phyloP scores from a whole-genome alignment of 208 protist species.

The Trypanosoma vivax region DNA sequence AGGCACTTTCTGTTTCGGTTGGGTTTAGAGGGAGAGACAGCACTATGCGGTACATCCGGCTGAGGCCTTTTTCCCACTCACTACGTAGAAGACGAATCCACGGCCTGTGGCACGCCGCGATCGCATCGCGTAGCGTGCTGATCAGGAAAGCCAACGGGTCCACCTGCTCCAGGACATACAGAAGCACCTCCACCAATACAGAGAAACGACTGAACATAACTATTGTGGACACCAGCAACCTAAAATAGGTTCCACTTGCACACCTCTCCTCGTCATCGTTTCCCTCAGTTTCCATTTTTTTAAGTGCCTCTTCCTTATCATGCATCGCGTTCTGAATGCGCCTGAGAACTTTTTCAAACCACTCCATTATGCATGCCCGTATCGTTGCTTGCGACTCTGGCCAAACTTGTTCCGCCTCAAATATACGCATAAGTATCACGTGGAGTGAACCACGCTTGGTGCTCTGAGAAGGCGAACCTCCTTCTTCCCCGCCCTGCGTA shows the following conservation, averaged over 20 bases:
- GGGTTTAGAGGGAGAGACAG: not conserved
- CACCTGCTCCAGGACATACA: not conserved
- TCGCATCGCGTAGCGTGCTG: constrained; percentile 5
- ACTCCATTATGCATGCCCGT: not conserved
- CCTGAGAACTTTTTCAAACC: constrained; percentile 4
- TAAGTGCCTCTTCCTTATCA: not conserved
- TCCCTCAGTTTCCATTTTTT: not conserved
- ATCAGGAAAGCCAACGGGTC: not conserved
- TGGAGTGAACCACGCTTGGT: not conserved
- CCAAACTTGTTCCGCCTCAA: constrained; percentile 1
- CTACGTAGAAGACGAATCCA: constrained; percentile 13
- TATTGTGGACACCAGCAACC: not conserved
- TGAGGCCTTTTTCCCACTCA: constrained; percentile 19
- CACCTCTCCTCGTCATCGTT: not conserved
- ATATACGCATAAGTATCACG: constrained; percentile 8
- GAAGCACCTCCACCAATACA: constrained; percentile 10
- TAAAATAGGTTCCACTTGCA: constrained; percentile 3
- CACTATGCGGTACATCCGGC: constrained; percentile 6
- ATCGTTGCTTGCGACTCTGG: not conserved
- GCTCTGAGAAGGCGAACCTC: not conserved
- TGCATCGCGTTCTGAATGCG: constrained; percentile 7
- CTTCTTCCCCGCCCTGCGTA: not conserved
- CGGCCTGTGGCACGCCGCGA: constrained; percentile 13
- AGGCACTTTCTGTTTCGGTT: not conserved
- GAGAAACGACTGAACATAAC: constrained; percentile 16